Conservation (phyloP, 2,329 filamentous ascomycete species). For the Hymenoscyphus repandus region DNA sequence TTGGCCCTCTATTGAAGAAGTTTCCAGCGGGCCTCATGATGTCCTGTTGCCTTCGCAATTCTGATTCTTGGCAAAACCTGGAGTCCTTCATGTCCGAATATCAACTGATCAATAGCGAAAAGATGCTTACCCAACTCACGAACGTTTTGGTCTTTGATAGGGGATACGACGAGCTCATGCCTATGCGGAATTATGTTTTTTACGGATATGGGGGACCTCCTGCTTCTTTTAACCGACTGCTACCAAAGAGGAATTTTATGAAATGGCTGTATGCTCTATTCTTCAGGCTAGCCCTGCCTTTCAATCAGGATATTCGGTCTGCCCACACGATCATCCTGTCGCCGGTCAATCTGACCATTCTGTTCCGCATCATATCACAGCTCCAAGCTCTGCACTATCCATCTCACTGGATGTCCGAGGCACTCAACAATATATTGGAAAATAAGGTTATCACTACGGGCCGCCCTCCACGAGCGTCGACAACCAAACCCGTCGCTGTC, state of each 20-base stretch:
- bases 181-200: constrained; percentile 4
- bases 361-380: constrained; percentile 11
- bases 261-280: constrained; percentile 16
- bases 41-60: constrained; percentile 12
- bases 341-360: constrained; percentile 6
- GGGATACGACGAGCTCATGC: neutral
- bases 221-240: neutral
- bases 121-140: constrained; percentile 7
- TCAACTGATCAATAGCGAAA: constrained; percentile 7
- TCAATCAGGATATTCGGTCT: neutral
- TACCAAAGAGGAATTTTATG: constrained; percentile 6
- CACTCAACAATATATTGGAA: constrained; percentile 11
- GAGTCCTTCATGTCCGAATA: constrained; percentile 13
- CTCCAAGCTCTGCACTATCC: constrained; percentile 13
- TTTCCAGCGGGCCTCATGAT: neutral
- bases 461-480: constrained; percentile 4
- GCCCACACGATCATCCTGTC: neutral
- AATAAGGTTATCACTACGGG: constrained; percentile 10
- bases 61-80: neutral
- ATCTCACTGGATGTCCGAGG: constrained; percentile 17
- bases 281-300: constrained; percentile 10
- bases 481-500: constrained; percentile 1
- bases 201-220: neutral
- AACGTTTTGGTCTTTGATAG: neutral
- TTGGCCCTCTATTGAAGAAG: constrained; percentile 7